These are phyloP conservation scores for Phytopythium boreale DNA, from an alignment of 352 stramenopile genomes.

Conservation along the genomic window DNA sequence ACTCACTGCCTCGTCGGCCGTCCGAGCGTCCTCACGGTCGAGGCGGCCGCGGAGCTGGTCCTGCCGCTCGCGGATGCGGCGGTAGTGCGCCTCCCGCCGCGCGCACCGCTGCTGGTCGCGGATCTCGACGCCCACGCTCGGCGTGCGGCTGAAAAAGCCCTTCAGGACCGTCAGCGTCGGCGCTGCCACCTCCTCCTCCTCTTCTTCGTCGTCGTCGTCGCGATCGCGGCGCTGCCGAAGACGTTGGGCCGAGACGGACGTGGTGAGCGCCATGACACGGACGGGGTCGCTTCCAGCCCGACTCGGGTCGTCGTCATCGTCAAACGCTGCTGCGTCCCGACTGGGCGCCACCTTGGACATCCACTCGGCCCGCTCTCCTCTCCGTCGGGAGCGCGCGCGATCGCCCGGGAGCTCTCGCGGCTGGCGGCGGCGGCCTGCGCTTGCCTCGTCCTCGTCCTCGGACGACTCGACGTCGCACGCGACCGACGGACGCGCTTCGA, in stretches of 20 bases:
- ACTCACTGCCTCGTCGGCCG: slow-evolving; percentile 11
- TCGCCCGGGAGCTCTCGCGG: not conserved
- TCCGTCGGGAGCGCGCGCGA: not conserved
- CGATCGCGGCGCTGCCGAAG: not conserved
- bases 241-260: not conserved
- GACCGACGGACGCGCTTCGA: slow-evolving; percentile 27
- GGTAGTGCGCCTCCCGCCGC: slow-evolving; percentile 39
- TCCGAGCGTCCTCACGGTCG: slow-evolving; percentile 5
- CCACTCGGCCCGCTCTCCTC: not conserved
- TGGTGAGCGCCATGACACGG: not conserved
- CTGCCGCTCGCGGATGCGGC: slow-evolving; percentile 39
- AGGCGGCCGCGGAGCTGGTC: slow-evolving; percentile 35
- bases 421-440: not conserved
- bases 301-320: slow-evolving; percentile 8
- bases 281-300: slow-evolving; percentile 5
- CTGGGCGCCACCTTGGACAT: slow-evolving; percentile 19
- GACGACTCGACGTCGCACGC: slow-evolving; percentile 30
- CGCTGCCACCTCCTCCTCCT: slow-evolving; percentile 13
- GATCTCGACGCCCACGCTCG: slow-evolving; percentile 29
- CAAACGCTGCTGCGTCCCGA: not conserved
- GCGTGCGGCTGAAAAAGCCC: slow-evolving; percentile 56
- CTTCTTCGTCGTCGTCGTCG: not conserved
- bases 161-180: slow-evolving; percentile 44
- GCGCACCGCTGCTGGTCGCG: slow-evolving; percentile 38
- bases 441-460: slow-evolving; percentile 11